Conservation (phyloP, 768 basidiomycete genomes). For the Panellus pusillus region DNA sequence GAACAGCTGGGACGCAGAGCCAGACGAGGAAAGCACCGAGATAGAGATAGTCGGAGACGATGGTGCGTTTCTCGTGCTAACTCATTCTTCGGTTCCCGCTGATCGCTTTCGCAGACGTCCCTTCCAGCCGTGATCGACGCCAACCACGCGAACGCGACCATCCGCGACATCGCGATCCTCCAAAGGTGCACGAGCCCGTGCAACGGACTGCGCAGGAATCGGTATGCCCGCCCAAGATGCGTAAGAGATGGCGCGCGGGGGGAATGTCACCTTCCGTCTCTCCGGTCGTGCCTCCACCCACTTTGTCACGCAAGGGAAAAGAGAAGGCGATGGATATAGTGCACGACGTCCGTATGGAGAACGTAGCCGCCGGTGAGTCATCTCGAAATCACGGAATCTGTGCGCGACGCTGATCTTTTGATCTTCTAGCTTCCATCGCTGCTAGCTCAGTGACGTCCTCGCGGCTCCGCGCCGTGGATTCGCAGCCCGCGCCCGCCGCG, state of each 20-base stretch:
- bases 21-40: slow-evolving; percentile 21
- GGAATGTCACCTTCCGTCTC: background rate
- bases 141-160: too few relatives aligned
- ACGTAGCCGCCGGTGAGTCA: background rate
- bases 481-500: too few relatives aligned
- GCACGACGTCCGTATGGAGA: slow-evolving; percentile 7
- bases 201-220: background rate
- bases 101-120: too few relatives aligned
- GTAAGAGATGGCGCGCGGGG: too few relatives aligned
- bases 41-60: background rate
- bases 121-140: too few relatives aligned
- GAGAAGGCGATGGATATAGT: slow-evolving; percentile 25
- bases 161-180: slow-evolving; percentile 1
- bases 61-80: background rate
- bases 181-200: background rate
- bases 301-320: slow-evolving; percentile 20
- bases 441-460: too few relatives aligned
- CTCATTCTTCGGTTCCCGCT: too few relatives aligned
- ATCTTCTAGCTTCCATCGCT: too few relatives aligned
- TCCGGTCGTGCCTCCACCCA: too few relatives aligned
- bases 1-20: slow-evolving; percentile 23
- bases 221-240: slow-evolving; percentile 11
- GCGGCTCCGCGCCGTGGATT: too few relatives aligned
- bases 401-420: too few relatives aligned
- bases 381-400: too few relatives aligned